Conservation (phyloP, 2,329 filamentous ascomycete species). For the Colletotrichum gigasporum region DNA sequence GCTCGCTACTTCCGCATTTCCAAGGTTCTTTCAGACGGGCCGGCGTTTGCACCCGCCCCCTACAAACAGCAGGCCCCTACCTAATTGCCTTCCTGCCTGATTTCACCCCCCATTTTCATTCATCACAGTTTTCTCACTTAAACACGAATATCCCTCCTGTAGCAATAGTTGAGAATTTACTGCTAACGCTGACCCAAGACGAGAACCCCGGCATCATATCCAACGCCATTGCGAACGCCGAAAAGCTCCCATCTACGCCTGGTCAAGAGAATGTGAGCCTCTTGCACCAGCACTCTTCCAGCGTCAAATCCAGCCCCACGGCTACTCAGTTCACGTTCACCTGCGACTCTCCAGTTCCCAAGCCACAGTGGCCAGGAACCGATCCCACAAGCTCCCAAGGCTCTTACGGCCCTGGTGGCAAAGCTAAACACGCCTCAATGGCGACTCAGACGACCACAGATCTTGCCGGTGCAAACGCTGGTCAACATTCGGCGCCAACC, state of each 20-base stretch:
- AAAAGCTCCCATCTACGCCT: conserved; percentile 69
- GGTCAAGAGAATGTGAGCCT: conserved; percentile 84
- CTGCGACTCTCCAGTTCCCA: conserved; percentile 88
- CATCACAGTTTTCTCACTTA: not conserved
- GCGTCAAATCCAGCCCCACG: conserved; percentile 69
- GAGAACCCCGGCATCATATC: conserved; percentile 84
- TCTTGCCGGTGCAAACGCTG: not conserved
- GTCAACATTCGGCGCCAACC: conserved; percentile 33
- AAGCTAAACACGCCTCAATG: conserved; percentile 35
- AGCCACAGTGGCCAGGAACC: conserved; percentile 77
- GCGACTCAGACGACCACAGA: conserved; percentile 29
- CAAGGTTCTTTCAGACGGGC: not conserved
- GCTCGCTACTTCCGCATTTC: too few species aligned
- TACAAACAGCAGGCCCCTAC: not conserved
- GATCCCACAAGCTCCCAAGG: conserved; percentile 38
- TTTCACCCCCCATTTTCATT: not conserved
- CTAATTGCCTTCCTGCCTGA: not conserved
- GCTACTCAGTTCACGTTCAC: conserved; percentile 97
- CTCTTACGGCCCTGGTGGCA: conserved; percentile 39
- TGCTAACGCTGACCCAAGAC: conserved; percentile 38
- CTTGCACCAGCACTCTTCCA: conserved; percentile 72
- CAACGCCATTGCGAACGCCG: conserved; percentile 88
- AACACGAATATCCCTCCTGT: too few species aligned
- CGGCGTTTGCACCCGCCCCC: not conserved
- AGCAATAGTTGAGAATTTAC: not conserved